Base-by-base conservation (phyloP, 1,284 basidiomycete genomes). In the Sporisorium exsertum region DNA sequence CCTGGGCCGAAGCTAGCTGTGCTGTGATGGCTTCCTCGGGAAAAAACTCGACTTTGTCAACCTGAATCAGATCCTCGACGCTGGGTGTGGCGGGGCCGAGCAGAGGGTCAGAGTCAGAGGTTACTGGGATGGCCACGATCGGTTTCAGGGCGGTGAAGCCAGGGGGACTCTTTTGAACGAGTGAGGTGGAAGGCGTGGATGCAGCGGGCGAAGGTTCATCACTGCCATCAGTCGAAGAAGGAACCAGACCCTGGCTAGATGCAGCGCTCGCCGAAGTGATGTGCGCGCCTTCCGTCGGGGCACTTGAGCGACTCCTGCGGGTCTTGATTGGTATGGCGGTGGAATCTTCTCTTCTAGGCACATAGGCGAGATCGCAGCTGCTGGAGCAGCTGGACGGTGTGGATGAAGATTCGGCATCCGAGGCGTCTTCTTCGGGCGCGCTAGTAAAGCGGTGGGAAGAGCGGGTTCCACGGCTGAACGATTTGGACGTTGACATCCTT, bases 41-140 rank as follows among this genome's bases (percentile, higher is more conserved):
- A 29, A 65, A 68, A 51, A 64, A 78, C 9, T 74, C 72, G 56
- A 73, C 71, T 35, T 69, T 40, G 57, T 74, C 72, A 1, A 75
- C 40, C 22, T 74, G 56, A 10, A 74, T 73, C 51, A 77, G 58
- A 32, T 73, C 72, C 56, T 77, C 71, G 37, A 77, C 62, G 51
- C 71, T 77, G 10, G 56, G 57, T 18, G 58, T 67, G 27, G 60
- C 49, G 15, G 62, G 52, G 7, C 64, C 66, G 5, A 74, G 64
- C 1, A 72, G 61, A 5, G 70, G 71, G 32, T 73, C 68, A 0
- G 75, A 50, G 5, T 74, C 57, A 5, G 75, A 73, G 9, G 47
- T 8, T 16, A 71, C 71, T 4, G 72, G 64, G 18, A 66, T 63
- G 8, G 71, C 47, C 18, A 64, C 29, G 33, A 77, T 66, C 2